Evolutionary conservation across 192 early-diverging fungal genomes (phyloP), one percentile per base, ranked within the genome.

Genomic region (Umbelopsis sp.): DNA sequence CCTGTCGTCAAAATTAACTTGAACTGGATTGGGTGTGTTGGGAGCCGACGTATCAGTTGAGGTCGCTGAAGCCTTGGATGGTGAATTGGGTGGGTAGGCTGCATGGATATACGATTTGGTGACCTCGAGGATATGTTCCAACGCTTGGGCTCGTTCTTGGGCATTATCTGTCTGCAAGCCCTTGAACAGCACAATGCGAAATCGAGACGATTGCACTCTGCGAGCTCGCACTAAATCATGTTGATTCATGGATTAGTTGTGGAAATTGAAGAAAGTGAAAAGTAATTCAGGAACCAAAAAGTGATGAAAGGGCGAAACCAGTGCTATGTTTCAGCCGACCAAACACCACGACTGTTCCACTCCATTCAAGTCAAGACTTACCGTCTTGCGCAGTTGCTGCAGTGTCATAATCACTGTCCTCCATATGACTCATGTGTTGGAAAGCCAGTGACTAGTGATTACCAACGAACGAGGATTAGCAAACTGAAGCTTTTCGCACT

Each of bases 81-180:
- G 71, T 49, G 75, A 68, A 45, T 67, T 37, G 1, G 76, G 72
- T 23, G 72, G 71, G 5, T 69, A 55, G 41, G 71, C 66, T 11
- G 55, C 67, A 8, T 72, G 74, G 45, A 76, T 71, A 66, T 73
- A 76, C 8, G 74, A 76, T 49, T 80, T 80, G n/a, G 73, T 74
- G n/a, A 80, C 78, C 37, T 76, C 74, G 25, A 80, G 66, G 37
- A 80, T 80, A 41, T 70, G 69, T 23, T 80, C 74, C 15, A 80
- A 53, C 12, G 68, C 66, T 3, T n/a, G 21, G 13, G 30, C 35
- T 53, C 78, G 22, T 9, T 73, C 69, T 4, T 50, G 47, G 1
- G 50, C 22, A 7, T 41, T 48, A 27, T 80, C 78, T 25, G 70
- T 68, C 52, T 80, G 78, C 27, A 80, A 53, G 15, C 67, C 67